Evolutionary conservation across 1,139 yeast genomes (phyloP).

Genomic region (Geotrichum phurueaensis): DNA sequence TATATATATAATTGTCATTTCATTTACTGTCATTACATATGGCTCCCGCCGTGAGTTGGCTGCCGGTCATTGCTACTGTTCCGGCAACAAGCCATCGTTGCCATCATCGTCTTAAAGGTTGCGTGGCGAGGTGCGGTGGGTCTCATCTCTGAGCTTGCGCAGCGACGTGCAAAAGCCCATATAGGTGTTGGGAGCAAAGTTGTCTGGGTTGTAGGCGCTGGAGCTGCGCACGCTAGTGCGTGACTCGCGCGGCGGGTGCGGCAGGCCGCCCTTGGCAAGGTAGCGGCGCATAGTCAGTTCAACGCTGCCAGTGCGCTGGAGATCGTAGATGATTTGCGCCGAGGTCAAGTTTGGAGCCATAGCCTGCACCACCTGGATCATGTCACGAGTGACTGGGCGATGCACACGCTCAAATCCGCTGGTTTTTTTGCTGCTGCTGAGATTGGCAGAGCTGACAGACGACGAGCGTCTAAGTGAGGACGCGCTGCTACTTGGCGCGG

Average conservation of each 20-base stretch:
- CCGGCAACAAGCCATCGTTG: not conserved
- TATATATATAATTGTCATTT: not conserved
- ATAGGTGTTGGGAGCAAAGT: not conserved
- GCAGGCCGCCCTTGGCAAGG: constrained; percentile 47
- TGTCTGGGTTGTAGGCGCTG: not conserved
- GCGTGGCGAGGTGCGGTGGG: not conserved
- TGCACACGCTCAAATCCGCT: not conserved
- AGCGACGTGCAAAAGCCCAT: not conserved
- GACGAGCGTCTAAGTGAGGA: not conserved
- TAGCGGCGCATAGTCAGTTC: constrained; percentile 71
- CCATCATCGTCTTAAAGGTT: not conserved
- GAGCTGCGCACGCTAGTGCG: not conserved
- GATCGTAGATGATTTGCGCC: constrained; percentile 54
- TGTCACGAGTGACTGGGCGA: constrained; percentile 53
- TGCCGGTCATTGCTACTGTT: not conserved
- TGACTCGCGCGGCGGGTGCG: not conserved
- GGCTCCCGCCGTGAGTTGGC: not conserved
- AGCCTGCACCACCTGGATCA: constrained; percentile 82
- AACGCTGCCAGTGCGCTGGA: constrained; percentile 64
- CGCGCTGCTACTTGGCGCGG: not conserved
- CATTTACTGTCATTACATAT: not conserved
- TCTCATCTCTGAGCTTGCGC: not conserved
- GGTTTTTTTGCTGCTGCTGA: not conserved
- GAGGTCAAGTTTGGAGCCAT: constrained; percentile 68
- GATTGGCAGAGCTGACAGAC: not conserved